Percentiles rank a stretch among this genome's conserved stretches.
phyloP scores from a whole-genome alignment of 1,139 yeast species.

The Saccharomyces pastorianus region DNA sequence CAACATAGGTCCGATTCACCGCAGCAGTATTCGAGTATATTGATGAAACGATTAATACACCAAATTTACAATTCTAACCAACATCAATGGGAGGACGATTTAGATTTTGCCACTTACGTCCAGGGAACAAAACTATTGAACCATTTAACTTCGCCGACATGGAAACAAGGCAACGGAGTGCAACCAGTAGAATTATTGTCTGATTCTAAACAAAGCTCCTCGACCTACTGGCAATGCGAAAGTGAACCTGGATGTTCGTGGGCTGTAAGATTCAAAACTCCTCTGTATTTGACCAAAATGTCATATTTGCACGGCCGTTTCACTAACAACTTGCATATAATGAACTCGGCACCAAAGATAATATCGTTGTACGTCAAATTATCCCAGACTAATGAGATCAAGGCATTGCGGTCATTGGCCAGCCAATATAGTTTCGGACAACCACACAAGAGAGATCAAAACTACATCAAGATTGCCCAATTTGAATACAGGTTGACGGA shows the following conservation, averaged over 20 bases:
- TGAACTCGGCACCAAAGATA: conserved; percentile 34
- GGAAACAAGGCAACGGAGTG: conserved; percentile 20
- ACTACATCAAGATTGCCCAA: conserved; percentile 24
- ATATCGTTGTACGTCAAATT: conserved; percentile 30
- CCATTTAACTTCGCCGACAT: conserved; percentile 26
- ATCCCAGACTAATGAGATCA: conserved; percentile 7
- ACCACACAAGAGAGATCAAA: conserved; percentile 11
- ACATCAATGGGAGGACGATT: conserved; percentile 30
- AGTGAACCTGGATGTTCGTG: conserved; percentile 22
- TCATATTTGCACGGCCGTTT: conserved; percentile 32
- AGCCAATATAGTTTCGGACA: conserved; percentile 16
- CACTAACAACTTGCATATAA: conserved; percentile 29
- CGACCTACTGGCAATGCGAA: conserved; percentile 33
- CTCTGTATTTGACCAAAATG: conserved; percentile 31
- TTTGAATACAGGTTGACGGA: conserved; percentile 26
- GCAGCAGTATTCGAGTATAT: conserved; percentile 13
- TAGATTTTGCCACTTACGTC: conserved; percentile 28
- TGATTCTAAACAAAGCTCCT: conserved; percentile 19
- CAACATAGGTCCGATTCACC: too few relatives aligned
- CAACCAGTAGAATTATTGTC: conserved; percentile 24
- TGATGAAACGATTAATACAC: conserved; percentile 24
- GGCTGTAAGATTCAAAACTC: conserved; percentile 33
- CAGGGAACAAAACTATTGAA: conserved; percentile 29
- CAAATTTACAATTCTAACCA: conserved; percentile 28
- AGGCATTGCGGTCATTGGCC: conserved; percentile 10